phyloP scores from a whole-genome alignment of 345 rosid species.

The Arabis hirsuta region DNA sequence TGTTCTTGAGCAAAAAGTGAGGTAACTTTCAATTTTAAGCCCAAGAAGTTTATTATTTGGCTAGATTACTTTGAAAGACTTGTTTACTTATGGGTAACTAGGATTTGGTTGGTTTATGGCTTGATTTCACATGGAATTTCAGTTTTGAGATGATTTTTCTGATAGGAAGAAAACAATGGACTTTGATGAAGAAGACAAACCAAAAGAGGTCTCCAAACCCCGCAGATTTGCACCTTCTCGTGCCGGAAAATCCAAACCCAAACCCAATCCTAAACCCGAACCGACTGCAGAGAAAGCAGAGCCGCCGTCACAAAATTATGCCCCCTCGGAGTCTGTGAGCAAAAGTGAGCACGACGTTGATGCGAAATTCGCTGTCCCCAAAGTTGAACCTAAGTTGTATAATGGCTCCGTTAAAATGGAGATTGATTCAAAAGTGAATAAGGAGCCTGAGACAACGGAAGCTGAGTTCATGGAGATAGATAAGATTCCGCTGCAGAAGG shows the following conservation, averaged over 20 bases:
- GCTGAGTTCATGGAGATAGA: slow-evolving; percentile 49
- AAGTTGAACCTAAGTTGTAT: slow-evolving; percentile 40
- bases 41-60: no score
- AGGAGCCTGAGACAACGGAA: slow-evolving; percentile 35
- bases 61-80: no score
- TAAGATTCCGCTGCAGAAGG: slow-evolving; percentile 37
- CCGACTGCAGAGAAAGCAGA: slow-evolving; percentile 19
- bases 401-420: slow-evolving; percentile 62
- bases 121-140: no score
- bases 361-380: slow-evolving; percentile 19
- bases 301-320: no score
- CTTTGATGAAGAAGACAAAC: slow-evolving; percentile 61
- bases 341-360: slow-evolving; percentile 48
- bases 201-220: slow-evolving; percentile 52
- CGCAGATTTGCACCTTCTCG: slow-evolving; percentile 62
- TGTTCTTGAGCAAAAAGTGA: no score
- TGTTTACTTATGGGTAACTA: no score
- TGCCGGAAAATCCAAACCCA: slow-evolving; percentile 46
- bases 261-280: slow-evolving; percentile 50
- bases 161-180: slow-evolving; percentile 50
- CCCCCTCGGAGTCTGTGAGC: slow-evolving; percentile 23
- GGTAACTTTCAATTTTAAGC: no score
- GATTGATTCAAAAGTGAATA: slow-evolving; percentile 46
- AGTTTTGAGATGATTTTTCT: not conserved
- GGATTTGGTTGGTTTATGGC: no score